Percentiles rank a stretch among this genome's conserved stretches.
phyloP scores from a whole-genome alignment of 108 stramenopile species.

The Pseudonitzschia pungens region DNA sequence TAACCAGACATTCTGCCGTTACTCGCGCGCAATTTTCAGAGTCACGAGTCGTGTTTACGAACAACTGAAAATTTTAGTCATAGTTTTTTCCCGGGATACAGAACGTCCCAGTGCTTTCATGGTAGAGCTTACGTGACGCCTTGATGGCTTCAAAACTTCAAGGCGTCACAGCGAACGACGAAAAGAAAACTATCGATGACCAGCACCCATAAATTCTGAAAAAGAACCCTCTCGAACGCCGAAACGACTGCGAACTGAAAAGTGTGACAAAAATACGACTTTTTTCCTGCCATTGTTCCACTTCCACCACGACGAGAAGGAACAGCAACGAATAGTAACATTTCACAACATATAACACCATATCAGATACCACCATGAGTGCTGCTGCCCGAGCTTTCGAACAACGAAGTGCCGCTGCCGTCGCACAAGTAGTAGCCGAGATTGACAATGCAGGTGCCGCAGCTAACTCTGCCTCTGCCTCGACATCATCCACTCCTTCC shows the following conservation, averaged over 20 bases:
- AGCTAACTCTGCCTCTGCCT: no score
- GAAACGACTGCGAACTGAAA: background rate
- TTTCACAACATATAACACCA: background rate
- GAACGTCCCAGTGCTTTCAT: background rate
- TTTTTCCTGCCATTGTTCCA: background rate
- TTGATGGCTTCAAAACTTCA: background rate
- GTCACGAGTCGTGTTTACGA: background rate
- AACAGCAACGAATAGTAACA: background rate
- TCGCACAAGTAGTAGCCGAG: constrained; percentile 7
- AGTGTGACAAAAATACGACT: no score
- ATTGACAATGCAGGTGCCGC: background rate
- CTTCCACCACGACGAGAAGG: background rate
- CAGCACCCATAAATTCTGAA: background rate
- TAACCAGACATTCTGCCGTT: background rate
- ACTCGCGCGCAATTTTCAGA: background rate
- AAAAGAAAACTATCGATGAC: background rate
- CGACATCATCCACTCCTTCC: background rate
- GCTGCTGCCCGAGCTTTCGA: constrained; percentile 10
- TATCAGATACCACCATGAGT: background rate
- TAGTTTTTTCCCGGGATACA: no score
- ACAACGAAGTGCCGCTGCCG: constrained; percentile 17
- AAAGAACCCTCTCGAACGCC: background rate
- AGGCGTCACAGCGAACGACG: background rate
- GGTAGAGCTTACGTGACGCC: background rate
- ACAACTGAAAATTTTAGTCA: background rate